Conservation (phyloP, 208 protist genomes). For the Borovskyia barvae region DNA sequence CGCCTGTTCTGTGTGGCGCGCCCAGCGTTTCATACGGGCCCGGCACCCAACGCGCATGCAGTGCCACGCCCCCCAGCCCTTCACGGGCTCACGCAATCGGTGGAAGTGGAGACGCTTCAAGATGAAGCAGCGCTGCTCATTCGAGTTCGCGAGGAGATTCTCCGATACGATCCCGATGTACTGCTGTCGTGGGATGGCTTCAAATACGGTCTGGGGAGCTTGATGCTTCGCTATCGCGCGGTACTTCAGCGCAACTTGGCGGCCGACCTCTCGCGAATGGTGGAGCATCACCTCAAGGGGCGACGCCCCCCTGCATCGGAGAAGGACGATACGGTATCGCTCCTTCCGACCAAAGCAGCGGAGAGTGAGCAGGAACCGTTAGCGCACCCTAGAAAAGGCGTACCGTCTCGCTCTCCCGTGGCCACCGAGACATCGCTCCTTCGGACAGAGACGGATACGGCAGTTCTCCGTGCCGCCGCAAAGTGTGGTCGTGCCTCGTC, state of each 20-base stretch:
- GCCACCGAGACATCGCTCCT: too few species aligned
- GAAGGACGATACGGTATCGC: neutral
- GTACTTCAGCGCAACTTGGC: constrained; percentile 49
- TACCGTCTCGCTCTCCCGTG: too few species aligned
- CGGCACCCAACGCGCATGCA: neutral
- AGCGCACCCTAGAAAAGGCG: too few species aligned
- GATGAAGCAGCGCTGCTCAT: constrained; percentile 51
- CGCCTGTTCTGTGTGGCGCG: constrained; percentile 42
- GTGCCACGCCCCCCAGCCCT: too few species aligned
- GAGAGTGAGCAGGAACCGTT: too few species aligned
- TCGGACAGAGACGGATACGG: too few species aligned
- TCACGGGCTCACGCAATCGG: constrained; percentile 13
- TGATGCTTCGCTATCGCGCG: constrained; percentile 57
- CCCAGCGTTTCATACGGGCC: neutral
- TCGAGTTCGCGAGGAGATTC: constrained; percentile 41
- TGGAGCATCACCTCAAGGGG: neutral
- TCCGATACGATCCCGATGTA: constrained; percentile 61
- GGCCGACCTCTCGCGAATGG: constrained; percentile 51
- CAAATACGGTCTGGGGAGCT: constrained; percentile 62
- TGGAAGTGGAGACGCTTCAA: constrained; percentile 38
- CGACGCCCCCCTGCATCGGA: neutral
- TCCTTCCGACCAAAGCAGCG: neutral
- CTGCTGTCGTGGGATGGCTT: constrained; percentile 77
- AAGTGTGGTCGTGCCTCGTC: too few species aligned
- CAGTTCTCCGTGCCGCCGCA: too few species aligned